These are phyloP conservation scores for Eragrostis curvula DNA, from an alignment of 176 grass and related monocot genomes.

Conservation along the genomic window DNA sequence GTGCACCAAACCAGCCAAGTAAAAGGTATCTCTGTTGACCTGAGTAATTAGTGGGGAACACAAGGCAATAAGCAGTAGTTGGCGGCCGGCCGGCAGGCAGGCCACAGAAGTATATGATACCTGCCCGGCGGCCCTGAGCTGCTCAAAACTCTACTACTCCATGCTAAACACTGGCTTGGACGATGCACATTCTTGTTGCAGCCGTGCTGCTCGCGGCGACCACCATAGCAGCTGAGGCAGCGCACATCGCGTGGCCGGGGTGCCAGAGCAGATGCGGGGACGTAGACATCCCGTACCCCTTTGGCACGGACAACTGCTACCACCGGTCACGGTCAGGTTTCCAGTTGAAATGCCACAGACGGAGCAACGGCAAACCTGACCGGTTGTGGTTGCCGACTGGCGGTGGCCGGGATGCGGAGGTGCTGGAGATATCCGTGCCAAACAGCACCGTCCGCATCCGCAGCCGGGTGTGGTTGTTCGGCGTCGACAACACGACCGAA, in stretches of 20 bases:
- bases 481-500: neutral
- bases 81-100: no score
- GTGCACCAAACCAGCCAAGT: no score
- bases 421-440: neutral
- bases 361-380: no score
- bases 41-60: no score
- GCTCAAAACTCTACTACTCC: no score
- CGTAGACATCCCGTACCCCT: neutral
- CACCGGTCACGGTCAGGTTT: neutral
- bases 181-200: neutral
- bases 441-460: neutral
- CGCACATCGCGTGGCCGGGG: neutral
- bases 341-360: neutral
- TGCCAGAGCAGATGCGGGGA: neutral
- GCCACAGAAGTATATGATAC: no score
- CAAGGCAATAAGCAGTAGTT: no score
- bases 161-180: no score
- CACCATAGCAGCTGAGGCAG: neutral
- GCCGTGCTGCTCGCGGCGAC: neutral
- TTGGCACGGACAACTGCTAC: neutral
- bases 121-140: no score
- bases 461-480: neutral
- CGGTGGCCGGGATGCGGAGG: neutral
- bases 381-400: no score
- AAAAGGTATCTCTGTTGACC: no score